These are phyloP conservation scores for Aristolochia californica DNA, from an alignment of 164 flowering plant genomes.

Conservation along the genomic window DNA sequence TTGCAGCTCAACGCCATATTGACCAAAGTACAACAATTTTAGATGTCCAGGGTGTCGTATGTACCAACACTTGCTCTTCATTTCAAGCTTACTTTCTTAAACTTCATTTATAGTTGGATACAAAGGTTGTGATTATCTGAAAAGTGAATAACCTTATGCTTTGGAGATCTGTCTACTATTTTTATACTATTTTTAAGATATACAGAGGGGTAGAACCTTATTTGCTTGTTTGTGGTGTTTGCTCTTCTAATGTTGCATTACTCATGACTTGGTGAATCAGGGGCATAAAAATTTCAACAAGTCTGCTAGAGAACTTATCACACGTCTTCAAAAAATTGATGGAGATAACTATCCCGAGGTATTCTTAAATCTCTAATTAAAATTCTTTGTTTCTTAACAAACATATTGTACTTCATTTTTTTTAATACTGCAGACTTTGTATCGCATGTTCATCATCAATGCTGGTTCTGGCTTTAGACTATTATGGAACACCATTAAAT, in stretches of 20 bases:
- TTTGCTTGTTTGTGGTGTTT: too few relatives aligned
- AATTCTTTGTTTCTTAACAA: too few relatives aligned
- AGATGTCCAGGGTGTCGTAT: slow-evolving; percentile 97
- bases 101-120: too few relatives aligned
- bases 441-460: slow-evolving; percentile 86
- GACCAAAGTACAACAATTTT: slow-evolving; percentile 89
- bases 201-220: too few relatives aligned
- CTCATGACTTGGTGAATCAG: slow-evolving; percentile 6
- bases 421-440: slow-evolving; percentile 57
- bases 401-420: not conserved
- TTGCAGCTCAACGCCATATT: slow-evolving; percentile 73
- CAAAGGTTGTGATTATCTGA: too few relatives aligned
- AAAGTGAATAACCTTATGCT: too few relatives aligned
- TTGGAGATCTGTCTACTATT: too few relatives aligned
- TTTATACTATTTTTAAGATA: too few relatives aligned
- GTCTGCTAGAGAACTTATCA: slow-evolving; percentile 66
- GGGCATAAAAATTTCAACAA: slow-evolving; percentile 62
- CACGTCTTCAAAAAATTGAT: slow-evolving; percentile 76
- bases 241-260: too few relatives aligned
- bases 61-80: slow-evolving; percentile 4
- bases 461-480: slow-evolving; percentile 96
- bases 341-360: slow-evolving; percentile 92
- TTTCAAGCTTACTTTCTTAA: not conserved
- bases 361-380: not conserved
- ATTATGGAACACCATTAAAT: slow-evolving; percentile 84